phyloP scores from a whole-genome alignment of 441 rosid species.

The Pelargonium australe region DNA sequence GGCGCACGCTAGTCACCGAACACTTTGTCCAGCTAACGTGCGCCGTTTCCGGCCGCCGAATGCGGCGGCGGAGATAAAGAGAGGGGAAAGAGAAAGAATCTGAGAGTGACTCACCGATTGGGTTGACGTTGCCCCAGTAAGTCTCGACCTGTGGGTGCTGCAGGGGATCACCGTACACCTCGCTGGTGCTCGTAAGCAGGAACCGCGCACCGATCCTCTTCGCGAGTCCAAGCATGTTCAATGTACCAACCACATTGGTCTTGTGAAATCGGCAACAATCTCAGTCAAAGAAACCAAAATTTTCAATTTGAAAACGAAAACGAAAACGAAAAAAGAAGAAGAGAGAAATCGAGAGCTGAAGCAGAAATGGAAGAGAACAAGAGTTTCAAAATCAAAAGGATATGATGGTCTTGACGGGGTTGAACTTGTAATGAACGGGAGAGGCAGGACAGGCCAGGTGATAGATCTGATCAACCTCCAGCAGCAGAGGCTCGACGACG shows the following conservation, averaged over 20 bases:
- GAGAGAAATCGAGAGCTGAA: background rate
- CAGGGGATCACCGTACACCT: constrained; percentile 92
- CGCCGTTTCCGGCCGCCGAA: constrained; percentile 9
- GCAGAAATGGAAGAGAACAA: background rate
- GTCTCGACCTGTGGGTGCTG: constrained; percentile 95
- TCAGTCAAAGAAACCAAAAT: constrained; percentile 21
- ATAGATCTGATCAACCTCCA: constrained; percentile 95
- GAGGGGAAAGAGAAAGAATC: background rate
- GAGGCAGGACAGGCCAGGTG: constrained; percentile 96
- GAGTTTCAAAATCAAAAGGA: constrained; percentile 31
- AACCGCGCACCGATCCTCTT: constrained; percentile 90
- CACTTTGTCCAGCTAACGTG: constrained; percentile 10
- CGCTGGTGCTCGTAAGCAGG: constrained; percentile 80
- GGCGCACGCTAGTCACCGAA: constrained; percentile 7
- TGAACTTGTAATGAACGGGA: constrained; percentile 88
- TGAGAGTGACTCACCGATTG: constrained; percentile 50
- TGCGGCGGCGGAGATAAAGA: background rate
- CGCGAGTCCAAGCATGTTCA: constrained; percentile 86
- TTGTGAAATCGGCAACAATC: constrained; percentile 42
- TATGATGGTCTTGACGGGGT: constrained; percentile 86
- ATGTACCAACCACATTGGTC: constrained; percentile 85
- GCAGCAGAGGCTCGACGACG: constrained; percentile 77
- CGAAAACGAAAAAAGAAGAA: background rate
- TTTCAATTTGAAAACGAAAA: no score
- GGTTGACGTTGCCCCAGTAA: constrained; percentile 98